Evolutionary conservation across 1,284 basidiomycete genomes (phyloP).

Genomic region (Boletus mariae): DNA sequence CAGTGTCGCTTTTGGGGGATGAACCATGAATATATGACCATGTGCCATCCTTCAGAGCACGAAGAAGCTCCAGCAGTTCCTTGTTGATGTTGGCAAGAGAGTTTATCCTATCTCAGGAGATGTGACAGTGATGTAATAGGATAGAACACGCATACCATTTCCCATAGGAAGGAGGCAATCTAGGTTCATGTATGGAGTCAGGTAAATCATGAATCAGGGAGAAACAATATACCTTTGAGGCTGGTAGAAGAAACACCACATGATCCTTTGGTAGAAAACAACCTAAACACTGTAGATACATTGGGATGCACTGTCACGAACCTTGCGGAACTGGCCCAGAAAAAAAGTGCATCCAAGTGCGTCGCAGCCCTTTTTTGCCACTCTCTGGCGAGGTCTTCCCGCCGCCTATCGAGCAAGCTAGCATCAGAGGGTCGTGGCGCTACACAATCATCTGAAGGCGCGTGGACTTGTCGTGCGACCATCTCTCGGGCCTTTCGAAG

Average conservation of each 20-base stretch:
- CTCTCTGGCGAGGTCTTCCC: constrained; percentile 10
- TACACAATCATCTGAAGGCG: neutral
- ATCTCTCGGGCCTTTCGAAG: constrained; percentile 8
- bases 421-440: neutral
- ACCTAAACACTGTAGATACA: neutral
- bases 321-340: constrained; percentile 75
- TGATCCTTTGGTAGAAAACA: constrained; percentile 50
- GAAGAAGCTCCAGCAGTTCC: constrained; percentile 52
- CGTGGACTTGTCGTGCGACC: neutral
- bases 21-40: constrained; percentile 57
- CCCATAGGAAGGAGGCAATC: constrained; percentile 68
- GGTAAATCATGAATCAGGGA: neutral
- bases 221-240: constrained; percentile 51
- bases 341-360: constrained; percentile 61
- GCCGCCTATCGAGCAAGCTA: neutral
- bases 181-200: constrained; percentile 27
- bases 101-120: constrained; percentile 48
- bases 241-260: constrained; percentile 82
- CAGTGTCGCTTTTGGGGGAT: constrained; percentile 34
- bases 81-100: constrained; percentile 64
- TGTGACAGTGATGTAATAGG: neutral
- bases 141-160: constrained; percentile 46
- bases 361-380: constrained; percentile 31
- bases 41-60: constrained; percentile 46
- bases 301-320: constrained; percentile 30